phyloP scores from a whole-genome alignment of 2,329 filamentous ascomycete genomes.

The Diaporthe citri region DNA sequence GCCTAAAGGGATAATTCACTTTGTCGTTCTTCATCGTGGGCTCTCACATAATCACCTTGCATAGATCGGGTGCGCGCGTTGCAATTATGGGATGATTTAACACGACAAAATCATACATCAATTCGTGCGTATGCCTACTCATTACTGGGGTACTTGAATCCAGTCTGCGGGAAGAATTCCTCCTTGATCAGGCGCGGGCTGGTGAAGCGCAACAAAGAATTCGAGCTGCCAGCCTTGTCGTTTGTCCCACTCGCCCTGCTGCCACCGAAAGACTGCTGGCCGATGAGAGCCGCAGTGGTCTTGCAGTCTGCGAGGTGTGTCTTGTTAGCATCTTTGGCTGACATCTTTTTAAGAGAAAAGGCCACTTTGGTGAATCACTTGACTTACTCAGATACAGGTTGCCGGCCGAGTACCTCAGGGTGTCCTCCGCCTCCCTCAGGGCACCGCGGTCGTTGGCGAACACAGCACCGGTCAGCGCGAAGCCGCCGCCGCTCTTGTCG shows the following conservation, averaged over 20 bases:
- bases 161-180: slow-evolving; percentile 75
- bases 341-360: not conserved
- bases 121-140: slow-evolving; percentile 52
- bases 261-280: slow-evolving; percentile 80
- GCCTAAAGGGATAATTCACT: not conserved
- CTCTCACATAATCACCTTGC: not conserved
- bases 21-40: not conserved
- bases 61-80: not conserved
- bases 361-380: not conserved
- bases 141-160: slow-evolving; percentile 79
- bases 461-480: slow-evolving; percentile 65
- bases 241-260: slow-evolving; percentile 77
- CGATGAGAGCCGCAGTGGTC: slow-evolving; percentile 76
- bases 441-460: slow-evolving; percentile 63
- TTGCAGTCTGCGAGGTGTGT: slow-evolving; percentile 57
- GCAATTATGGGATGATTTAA: not conserved
- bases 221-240: slow-evolving; percentile 70
- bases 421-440: slow-evolving; percentile 62
- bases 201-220: slow-evolving; percentile 63
- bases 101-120: not conserved
- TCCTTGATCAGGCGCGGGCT: slow-evolving; percentile 71
- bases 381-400: slow-evolving; percentile 65
- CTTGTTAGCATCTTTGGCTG: not conserved
- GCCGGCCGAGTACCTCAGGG: slow-evolving; percentile 65
- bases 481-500: slow-evolving; percentile 78